Evolutionary conservation across 768 basidiomycete species (phyloP).

Genomic region (Paxillus ammoniavirescens): DNA sequence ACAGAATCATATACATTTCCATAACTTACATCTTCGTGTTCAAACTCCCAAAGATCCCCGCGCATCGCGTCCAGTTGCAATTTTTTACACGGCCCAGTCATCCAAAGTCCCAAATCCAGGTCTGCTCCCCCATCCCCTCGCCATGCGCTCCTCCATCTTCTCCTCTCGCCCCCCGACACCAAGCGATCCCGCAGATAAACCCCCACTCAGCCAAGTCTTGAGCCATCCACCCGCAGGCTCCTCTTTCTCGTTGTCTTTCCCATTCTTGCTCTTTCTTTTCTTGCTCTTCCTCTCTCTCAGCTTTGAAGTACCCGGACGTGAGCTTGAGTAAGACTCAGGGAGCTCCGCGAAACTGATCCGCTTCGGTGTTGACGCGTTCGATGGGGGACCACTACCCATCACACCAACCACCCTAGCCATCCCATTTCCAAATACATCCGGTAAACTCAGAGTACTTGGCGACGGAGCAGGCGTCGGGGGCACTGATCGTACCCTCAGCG

Average conservation of each 20-base stretch:
- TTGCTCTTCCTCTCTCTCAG: constrained; percentile 30
- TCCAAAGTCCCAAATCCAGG: constrained; percentile 43
- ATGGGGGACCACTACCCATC: constrained; percentile 43
- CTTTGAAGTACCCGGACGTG: constrained; percentile 33
- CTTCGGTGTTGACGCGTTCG: constrained; percentile 61
- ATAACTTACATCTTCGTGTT: constrained; percentile 12
- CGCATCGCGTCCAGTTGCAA: not conserved
- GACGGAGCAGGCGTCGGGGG: constrained; percentile 38
- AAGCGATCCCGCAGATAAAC: constrained; percentile 21
- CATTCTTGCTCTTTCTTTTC: constrained; percentile 32
- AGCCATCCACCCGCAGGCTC: constrained; percentile 24
- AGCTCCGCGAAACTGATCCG: constrained; percentile 78
- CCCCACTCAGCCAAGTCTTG: constrained; percentile 15
- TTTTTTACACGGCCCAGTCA: constrained; percentile 52
- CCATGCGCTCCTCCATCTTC: constrained; percentile 51
- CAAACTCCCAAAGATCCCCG: not conserved
- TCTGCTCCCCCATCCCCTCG: constrained; percentile 47
- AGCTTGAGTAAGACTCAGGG: constrained; percentile 60
- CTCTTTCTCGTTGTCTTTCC: constrained; percentile 31
- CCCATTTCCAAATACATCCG: constrained; percentile 28
- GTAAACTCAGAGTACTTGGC: constrained; percentile 25
- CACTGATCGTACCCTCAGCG: constrained; percentile 40
- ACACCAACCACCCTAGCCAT: constrained; percentile 30
- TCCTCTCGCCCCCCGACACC: constrained; percentile 39
- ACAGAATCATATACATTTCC: constrained; percentile 2